These are phyloP conservation scores for Curvularia lunata DNA, from an alignment of 2,329 filamentous ascomycete genomes.

Conservation along the genomic window DNA sequence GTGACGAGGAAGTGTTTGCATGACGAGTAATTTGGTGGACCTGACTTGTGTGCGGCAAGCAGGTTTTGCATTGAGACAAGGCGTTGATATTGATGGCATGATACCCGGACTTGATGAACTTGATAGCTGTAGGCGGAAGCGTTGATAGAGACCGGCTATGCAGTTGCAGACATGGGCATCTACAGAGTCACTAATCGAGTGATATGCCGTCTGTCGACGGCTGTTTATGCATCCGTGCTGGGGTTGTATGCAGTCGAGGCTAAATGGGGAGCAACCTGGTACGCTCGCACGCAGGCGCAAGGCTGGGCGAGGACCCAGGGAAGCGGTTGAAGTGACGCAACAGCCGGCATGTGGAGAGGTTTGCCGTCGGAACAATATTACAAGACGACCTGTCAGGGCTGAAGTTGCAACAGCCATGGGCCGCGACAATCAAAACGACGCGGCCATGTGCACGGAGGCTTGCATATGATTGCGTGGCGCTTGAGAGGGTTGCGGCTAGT, in stretches of 20 bases:
- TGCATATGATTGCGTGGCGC: conserved; percentile 21
- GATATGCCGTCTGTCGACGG: conserved; percentile 2
- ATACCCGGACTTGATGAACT: conserved; percentile 8
- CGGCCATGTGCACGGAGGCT: background rate
- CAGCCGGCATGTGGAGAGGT: conserved; percentile 17
- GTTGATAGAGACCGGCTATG: background rate
- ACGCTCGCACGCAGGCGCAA: conserved; percentile 14
- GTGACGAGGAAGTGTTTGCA: conserved; percentile 10
- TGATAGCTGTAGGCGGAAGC: background rate
- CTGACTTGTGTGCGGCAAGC: background rate
- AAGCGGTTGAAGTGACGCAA: conserved; percentile 23
- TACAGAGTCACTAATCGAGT: conserved; percentile 10
- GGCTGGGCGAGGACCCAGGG: conserved; percentile 21
- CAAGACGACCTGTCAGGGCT: conserved; percentile 3
- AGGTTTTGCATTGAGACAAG: background rate
- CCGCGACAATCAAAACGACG: conserved; percentile 6
- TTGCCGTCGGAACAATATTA: conserved; percentile 19
- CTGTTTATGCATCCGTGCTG: conserved; percentile 1
- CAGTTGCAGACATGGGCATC: conserved; percentile 7
- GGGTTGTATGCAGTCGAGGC: conserved; percentile 15
- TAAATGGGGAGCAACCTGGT: conserved; percentile 19
- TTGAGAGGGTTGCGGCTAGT: conserved; percentile 16
- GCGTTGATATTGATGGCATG: conserved; percentile 5
- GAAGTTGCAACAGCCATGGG: conserved; percentile 10
- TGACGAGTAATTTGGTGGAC: background rate